Evolutionary conservation across 352 stramenopile species (phyloP), one percentile per base, ranked within the genome.

Genomic region (Globisporangium echinulatum): DNA sequence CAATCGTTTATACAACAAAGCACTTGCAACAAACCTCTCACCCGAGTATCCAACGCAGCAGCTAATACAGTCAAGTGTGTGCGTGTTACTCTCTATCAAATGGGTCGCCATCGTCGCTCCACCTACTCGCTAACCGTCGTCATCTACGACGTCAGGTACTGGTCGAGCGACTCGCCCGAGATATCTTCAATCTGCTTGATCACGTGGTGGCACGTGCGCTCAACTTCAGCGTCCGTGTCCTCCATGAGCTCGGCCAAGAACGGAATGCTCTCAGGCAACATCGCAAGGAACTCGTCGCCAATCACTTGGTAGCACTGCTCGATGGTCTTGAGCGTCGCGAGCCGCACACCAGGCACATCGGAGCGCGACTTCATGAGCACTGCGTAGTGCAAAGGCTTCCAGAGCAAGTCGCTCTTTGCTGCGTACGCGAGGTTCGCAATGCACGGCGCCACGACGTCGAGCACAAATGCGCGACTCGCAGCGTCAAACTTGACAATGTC

Each of bases 181-280:
- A 95, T 92, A 47, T 94, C 85, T 59, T 96, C 87, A 63, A 96
- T 92, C 70, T 92, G 80, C 62, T 92, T 91, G 62, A 94, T 94
- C n/a, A 96, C 81, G 40, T 79, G 67, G 69, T 94, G 84, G 70
- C 82, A 92, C 66, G 85, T 87, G 61, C 71, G 73, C 67, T 94
- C 87, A 49, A 95, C 87, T 49, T 95, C 81, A 49, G 68, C 61
- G 63, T 95, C 82, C 60, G 79, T 89, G 67, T 95, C 86, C 66
- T 96, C 87, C 75, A 96, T 91, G 33, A 94, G 69, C 62, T 96
- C 87, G 11, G 87, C 80, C 54, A 96, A 62, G 71, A 95, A 95
- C 62, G 87, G 86, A 54, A 96, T 92, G 66, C 82, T 95, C 63
- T 96, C 87, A 15, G 87, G 87, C 43, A 96, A 67, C 85, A 96